Conservation (phyloP, 2,329 filamentous ascomycete genomes). For the Chrysosporium queenslandicum region DNA sequence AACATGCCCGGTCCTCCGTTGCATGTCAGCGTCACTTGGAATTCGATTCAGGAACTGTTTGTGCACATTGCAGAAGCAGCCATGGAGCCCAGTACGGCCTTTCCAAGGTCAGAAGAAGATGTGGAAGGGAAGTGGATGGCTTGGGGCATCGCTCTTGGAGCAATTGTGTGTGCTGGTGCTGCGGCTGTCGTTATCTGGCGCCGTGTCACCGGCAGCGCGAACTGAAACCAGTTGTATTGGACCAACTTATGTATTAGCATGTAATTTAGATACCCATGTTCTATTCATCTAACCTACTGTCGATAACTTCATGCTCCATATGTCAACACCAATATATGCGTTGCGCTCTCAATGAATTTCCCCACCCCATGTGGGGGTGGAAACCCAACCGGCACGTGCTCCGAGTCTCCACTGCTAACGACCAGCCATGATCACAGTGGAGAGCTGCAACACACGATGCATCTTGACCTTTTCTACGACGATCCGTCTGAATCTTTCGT, state of each 20-base stretch:
- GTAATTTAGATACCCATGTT: background rate
- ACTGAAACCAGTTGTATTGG: slow-evolving; percentile 10
- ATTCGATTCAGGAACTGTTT: slow-evolving; percentile 86
- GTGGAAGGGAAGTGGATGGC: slow-evolving; percentile 65
- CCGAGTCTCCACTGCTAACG: no score
- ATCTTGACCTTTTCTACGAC: no score
- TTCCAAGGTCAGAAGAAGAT: slow-evolving; percentile 82
- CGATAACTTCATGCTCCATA: no score
- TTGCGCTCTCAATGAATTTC: no score
- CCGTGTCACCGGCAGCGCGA: slow-evolving; percentile 33
- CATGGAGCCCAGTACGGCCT: slow-evolving; percentile 77
- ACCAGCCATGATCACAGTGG: no score
- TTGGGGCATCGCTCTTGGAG: slow-evolving; percentile 75
- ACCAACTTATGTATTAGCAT: no score
- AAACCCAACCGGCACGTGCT: no score
- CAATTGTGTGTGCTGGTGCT: slow-evolving; percentile 50
- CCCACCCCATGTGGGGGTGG: no score
- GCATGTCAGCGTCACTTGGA: slow-evolving; percentile 92
- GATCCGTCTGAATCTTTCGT: background rate
- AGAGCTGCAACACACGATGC: no score
- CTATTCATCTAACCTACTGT: background rate
- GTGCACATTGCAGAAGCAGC: slow-evolving; percentile 84
- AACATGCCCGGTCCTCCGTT: slow-evolving; percentile 78
- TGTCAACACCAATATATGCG: no score
- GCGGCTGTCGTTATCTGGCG: slow-evolving; percentile 54